Conservation (phyloP, 2,329 filamentous ascomycete species). For the Botrytis fragariae region DNA sequence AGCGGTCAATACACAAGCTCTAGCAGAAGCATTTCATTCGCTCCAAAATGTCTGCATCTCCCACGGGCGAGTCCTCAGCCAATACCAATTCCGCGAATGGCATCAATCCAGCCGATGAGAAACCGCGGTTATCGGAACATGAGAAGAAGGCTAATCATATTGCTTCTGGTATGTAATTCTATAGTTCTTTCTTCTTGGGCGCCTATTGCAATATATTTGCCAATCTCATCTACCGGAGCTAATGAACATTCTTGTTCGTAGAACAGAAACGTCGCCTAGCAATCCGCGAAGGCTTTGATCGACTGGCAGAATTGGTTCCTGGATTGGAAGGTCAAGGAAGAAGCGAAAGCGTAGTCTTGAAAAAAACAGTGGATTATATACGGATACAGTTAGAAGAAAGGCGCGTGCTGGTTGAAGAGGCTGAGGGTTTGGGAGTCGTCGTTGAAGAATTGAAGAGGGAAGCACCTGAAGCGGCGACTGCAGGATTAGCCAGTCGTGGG, state of each 20-base stretch:
- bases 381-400: constrained; percentile 50
- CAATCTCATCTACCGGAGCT: background rate
- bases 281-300: constrained; percentile 68
- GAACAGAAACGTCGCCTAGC: constrained; percentile 50
- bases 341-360: constrained; percentile 66
- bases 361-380: constrained; percentile 55
- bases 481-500: background rate
- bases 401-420: constrained; percentile 47
- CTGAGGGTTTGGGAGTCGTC: constrained; percentile 50
- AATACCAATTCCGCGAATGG: constrained; percentile 32
- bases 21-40: constrained; percentile 8
- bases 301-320: constrained; percentile 66
- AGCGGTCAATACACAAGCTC: constrained; percentile 12
- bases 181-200: background rate
- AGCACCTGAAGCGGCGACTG: background rate
- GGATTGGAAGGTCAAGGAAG: constrained; percentile 66
- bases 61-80: constrained; percentile 31
- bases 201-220: background rate
- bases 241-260: constrained; percentile 17
- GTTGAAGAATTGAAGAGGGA: constrained; percentile 39
- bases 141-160: constrained; percentile 76
- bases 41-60: constrained; percentile 31
- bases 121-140: constrained; percentile 63
- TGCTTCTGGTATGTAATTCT: constrained; percentile 46
- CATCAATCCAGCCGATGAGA: constrained; percentile 43